Percentiles rank a stretch among this genome's conserved stretches.
These are phyloP conservation scores for Colletotrichum spinosum DNA, from an alignment of 2,329 filamentous ascomycete genomes.

Conservation along the genomic window DNA sequence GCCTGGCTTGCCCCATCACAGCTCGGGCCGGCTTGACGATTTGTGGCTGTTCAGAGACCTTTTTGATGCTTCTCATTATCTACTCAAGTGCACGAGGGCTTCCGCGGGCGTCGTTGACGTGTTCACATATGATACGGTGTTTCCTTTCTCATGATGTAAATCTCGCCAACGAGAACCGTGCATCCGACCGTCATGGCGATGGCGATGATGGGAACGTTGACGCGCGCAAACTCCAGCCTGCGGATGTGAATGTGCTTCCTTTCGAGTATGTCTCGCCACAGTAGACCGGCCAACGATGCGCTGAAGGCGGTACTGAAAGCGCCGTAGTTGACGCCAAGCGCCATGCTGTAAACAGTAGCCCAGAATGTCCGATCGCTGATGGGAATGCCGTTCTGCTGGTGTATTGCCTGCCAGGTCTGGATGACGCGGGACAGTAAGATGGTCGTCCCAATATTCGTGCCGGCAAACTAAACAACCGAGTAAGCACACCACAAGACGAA, in stretches of 20 bases:
- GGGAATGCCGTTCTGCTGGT: conserved; percentile 54
- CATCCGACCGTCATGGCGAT: conserved; percentile 75
- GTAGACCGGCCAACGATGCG: conserved; percentile 76
- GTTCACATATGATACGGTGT: conserved; percentile 47
- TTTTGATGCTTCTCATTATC: background rate
- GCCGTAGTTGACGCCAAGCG: conserved; percentile 79
- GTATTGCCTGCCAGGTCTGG: conserved; percentile 75
- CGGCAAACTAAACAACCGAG: conserved; percentile 68
- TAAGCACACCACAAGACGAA: background rate
- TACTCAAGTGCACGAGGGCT: background rate
- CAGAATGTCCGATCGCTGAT: conserved; percentile 77
- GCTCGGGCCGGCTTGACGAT: background rate
- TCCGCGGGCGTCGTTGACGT: background rate
- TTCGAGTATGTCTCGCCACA: conserved; percentile 78
- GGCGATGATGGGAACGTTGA: conserved; percentile 78
- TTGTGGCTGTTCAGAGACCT: background rate
- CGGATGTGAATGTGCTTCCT: conserved; percentile 76
- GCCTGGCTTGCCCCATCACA: background rate
- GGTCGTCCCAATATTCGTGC: conserved; percentile 81
- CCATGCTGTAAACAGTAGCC: conserved; percentile 81
- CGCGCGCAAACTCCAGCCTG: conserved; percentile 73
- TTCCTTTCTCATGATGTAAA: conserved; percentile 67
- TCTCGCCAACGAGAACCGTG: conserved; percentile 69
- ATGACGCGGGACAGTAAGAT: conserved; percentile 79
- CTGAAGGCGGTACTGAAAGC: conserved; percentile 80